These are phyloP conservation scores for Nicotiana obtusifolia DNA, from an alignment of 257 asterid genomes.

Conservation along the genomic window DNA sequence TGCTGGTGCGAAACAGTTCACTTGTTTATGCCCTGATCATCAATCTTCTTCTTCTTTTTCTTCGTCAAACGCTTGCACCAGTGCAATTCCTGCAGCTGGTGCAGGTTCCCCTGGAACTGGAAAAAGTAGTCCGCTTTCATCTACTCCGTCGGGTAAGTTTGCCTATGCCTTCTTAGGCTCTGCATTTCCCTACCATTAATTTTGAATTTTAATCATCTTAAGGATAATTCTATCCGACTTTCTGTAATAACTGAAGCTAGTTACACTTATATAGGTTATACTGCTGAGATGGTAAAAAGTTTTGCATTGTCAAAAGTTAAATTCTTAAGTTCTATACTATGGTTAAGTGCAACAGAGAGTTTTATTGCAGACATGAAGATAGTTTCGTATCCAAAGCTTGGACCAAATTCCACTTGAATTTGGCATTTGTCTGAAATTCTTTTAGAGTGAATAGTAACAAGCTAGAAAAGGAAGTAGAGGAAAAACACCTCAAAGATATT, in stretches of 20 bases:
- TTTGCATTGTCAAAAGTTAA: not conserved
- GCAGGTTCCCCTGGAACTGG: not conserved
- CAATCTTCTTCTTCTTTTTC: conserved; percentile 14
- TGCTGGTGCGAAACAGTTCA: conserved; percentile 20
- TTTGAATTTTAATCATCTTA: not conserved
- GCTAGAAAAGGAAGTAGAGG: not conserved
- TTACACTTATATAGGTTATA: too few relatives aligned
- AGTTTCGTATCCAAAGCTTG: too few relatives aligned
- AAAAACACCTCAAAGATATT: not conserved
- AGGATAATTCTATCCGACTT: too few relatives aligned
- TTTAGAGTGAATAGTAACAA: not conserved
- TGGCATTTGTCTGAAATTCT: too few relatives aligned
- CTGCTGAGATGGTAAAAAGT: too few relatives aligned
- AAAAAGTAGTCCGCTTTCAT: not conserved
- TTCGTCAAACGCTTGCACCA: not conserved
- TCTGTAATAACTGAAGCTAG: too few relatives aligned
- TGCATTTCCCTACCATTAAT: not conserved
- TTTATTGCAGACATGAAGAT: too few relatives aligned
- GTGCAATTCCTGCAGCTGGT: not conserved
- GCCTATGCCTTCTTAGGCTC: not conserved
- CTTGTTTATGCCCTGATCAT: conserved; percentile 42
- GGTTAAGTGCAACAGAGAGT: not conserved
- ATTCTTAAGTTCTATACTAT: not conserved
- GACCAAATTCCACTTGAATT: too few relatives aligned
- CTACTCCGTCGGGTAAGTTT: conserved; percentile 4